Conservation (phyloP, 2,329 filamentous ascomycete genomes). For the Penicillium sp. region DNA sequence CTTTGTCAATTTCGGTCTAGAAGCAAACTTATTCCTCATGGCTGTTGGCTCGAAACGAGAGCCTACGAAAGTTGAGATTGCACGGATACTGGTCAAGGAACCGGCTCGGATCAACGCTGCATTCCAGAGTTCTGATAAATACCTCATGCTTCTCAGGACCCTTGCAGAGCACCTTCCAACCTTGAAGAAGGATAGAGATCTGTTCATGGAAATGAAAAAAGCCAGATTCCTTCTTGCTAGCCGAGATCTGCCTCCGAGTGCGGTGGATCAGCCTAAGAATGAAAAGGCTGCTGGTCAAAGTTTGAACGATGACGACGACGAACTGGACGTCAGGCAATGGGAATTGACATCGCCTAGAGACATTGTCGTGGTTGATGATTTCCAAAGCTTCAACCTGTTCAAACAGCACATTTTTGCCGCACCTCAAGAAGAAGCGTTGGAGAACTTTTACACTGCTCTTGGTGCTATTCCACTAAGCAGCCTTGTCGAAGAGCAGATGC, state of each 20-base stretch:
- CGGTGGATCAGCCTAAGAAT: slow-evolving; percentile 19
- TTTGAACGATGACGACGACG: slow-evolving; percentile 58
- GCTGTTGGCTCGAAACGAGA: slow-evolving; percentile 89
- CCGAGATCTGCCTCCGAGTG: slow-evolving; percentile 62
- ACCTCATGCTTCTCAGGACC: slow-evolving; percentile 77
- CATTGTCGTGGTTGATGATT: slow-evolving; percentile 83
- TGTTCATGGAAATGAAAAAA: slow-evolving; percentile 74
- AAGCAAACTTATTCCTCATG: slow-evolving; percentile 85
- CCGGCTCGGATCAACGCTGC: slow-evolving; percentile 78
- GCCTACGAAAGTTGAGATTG: slow-evolving; percentile 83
- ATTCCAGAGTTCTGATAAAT: slow-evolving; percentile 80
- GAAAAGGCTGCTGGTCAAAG: slow-evolving; percentile 26
- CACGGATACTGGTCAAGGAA: slow-evolving; percentile 77
- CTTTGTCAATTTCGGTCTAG: slow-evolving; percentile 88
- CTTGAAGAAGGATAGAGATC: slow-evolving; percentile 74
- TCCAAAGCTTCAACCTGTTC: slow-evolving; percentile 85
- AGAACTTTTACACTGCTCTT: slow-evolving; percentile 79
- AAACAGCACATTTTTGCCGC: slow-evolving; percentile 81
- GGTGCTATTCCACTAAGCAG: slow-evolving; percentile 75
- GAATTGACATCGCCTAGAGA: slow-evolving; percentile 71
- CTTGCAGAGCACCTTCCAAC: slow-evolving; percentile 71
- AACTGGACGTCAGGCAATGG: slow-evolving; percentile 71
- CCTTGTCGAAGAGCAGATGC: slow-evolving; percentile 75
- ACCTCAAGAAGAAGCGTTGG: slow-evolving; percentile 84
- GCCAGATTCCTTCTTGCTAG: slow-evolving; percentile 81